phyloP scores from a whole-genome alignment of 345 rosid species.

The Carallia pectinifolia region DNA sequence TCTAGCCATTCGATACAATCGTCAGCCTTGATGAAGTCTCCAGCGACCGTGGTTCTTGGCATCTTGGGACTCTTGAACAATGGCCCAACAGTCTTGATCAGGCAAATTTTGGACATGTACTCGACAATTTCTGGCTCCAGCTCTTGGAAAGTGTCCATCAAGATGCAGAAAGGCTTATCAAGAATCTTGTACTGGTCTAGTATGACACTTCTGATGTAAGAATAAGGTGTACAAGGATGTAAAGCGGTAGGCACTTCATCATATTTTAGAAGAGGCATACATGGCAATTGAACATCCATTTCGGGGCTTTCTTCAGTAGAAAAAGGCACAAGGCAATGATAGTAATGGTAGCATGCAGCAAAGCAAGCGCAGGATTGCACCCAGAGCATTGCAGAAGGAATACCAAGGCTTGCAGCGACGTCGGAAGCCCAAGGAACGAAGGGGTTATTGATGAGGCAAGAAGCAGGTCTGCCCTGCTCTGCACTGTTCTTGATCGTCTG shows the following conservation, averaged over 20 bases:
- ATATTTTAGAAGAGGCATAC: conserved; percentile 59
- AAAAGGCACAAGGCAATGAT: conserved; percentile 45
- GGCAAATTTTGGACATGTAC: conserved; percentile 51
- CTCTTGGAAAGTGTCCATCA: conserved; percentile 67
- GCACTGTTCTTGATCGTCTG: conserved; percentile 42
- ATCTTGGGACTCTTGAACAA: conserved; percentile 48
- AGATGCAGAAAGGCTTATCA: conserved; percentile 57
- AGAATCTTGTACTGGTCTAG: conserved; percentile 54
- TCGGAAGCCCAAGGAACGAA: conserved; percentile 84
- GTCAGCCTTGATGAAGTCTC: conserved; percentile 50
- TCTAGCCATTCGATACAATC: conserved; percentile 70
- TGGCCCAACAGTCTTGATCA: conserved; percentile 44
- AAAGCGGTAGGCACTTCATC: conserved; percentile 80
- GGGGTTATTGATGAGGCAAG: conserved; percentile 83
- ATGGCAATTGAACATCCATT: conserved; percentile 57
- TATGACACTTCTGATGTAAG: conserved; percentile 43
- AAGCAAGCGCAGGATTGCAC: conserved; percentile 83
- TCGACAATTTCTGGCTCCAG: conserved; percentile 59
- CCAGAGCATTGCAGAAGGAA: conserved; percentile 91
- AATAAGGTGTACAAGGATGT: conserved; percentile 47
- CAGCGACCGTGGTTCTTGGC: conserved; percentile 33
- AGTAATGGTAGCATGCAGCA: conserved; percentile 57
- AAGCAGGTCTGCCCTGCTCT: conserved; percentile 57
- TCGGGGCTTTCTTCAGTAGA: conserved; percentile 51
- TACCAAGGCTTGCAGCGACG: conserved; percentile 57